Percentiles rank a stretch among this genome's conserved stretches.
Conservation (phyloP, 768 basidiomycete genomes). For the Suillus placidus region DNA sequence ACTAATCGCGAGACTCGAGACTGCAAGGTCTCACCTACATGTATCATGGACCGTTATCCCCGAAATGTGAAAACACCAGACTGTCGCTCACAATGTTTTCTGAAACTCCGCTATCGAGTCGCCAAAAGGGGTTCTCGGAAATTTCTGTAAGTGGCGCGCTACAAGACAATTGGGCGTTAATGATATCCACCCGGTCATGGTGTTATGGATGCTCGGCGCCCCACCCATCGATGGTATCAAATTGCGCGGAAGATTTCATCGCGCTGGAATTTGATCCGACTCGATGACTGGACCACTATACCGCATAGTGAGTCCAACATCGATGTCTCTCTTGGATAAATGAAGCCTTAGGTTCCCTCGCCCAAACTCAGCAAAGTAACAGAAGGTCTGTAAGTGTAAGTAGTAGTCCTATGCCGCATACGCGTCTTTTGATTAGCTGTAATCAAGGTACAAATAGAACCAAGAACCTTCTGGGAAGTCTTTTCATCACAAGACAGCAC, state of each 20-base stretch:
- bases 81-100: background rate
- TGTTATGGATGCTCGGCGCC: background rate
- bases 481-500: conserved; percentile 3
- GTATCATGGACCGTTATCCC: background rate
- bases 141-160: background rate
- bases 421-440: background rate
- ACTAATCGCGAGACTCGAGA: background rate
- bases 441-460: conserved; percentile 8
- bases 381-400: background rate
- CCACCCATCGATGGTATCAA: background rate
- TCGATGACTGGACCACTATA: background rate
- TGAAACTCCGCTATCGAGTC: background rate
- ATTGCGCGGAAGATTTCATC: background rate
- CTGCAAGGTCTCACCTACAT: background rate
- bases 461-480: background rate
- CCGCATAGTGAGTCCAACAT: background rate
- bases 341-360: background rate
- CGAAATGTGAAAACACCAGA: background rate
- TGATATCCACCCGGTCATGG: background rate
- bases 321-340: background rate
- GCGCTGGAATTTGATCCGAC: background rate
- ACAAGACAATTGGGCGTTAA: background rate
- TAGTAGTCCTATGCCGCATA: background rate
- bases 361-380: background rate
- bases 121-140: background rate